Base-by-base conservation (phyloP, 768 basidiomycete genomes). In the Xerocomus spinulosus region DNA sequence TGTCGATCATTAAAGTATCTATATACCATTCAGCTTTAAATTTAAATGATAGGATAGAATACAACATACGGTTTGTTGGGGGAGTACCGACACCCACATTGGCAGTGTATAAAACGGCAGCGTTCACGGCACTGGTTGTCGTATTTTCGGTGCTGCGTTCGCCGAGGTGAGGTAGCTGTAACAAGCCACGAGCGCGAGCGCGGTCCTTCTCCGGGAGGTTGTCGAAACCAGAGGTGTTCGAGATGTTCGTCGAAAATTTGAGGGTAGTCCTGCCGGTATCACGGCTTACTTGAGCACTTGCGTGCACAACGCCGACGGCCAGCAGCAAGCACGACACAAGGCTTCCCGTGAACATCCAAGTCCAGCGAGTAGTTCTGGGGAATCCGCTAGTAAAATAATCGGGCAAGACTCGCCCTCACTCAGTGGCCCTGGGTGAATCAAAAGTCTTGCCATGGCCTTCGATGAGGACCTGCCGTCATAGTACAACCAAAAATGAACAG, bases 1-100 rank as follows among this genome's bases (percentile, higher is more conserved):
- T 68, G 37, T 69, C 67, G 13, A 69, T 44, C 5, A 68, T 20
- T 15, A 68, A 55, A 7, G 53, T 53, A 35, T 56, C 70, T 70
- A 25, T 7, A 18, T n/a, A 33, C 21, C 21, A 3, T 14, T 40
- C 6, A 46, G 42, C 32, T 8, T 14, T 2, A 10, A 40, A 28
- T 8, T 14, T 2, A 10, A 6, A 20, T 36, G 9, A 3, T 21
- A 18, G 17, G 9, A 10, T 21, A 9, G 24, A 41, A 2, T 17
- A 20, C 9, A 21, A 44, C 66, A 32, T 44, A 70, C 70, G 51
- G 30, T 56, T 35, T 12, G 64, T 56, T 1, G 64, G 39, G 23
- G 67, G 67, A 23, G 48, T 56, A 3, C 66, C 67, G 23, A 68
- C 10, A 12, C 55, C 52, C n/a, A 67, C 56, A 48, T 70, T 39